A percentile compares a stretch with the other conserved stretches of the same genome.
These are phyloP conservation scores for Ziziphus jujuba DNA, from an alignment of 306 rosid species.

Conservation along the genomic window DNA sequence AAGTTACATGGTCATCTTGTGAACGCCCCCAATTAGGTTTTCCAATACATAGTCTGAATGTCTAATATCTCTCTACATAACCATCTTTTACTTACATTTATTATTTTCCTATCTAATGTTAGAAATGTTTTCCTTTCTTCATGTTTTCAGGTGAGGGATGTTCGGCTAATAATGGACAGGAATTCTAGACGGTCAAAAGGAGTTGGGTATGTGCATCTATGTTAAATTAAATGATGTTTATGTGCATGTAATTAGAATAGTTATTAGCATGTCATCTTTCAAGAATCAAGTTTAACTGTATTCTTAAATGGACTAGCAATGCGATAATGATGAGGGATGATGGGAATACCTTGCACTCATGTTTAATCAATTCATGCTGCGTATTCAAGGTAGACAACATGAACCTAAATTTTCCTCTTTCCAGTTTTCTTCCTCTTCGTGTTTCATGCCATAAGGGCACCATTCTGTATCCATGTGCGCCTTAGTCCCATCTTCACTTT, in stretches of 20 bases:
- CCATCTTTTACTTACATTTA: not conserved
- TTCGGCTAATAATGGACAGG: constrained; percentile 98
- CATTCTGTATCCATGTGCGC: constrained; percentile 40
- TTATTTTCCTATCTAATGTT: constrained; percentile 11
- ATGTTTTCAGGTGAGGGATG: constrained; percentile 87
- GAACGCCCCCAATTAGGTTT: constrained; percentile 28
- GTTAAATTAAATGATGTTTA: constrained; percentile 18
- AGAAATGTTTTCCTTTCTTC: not conserved
- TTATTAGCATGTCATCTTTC: constrained; percentile 49
- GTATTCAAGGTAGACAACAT: constrained; percentile 83
- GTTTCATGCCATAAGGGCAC: constrained; percentile 41
- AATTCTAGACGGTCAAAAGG: constrained; percentile 98
- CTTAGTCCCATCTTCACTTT: constrained; percentile 28
- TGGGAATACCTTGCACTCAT: constrained; percentile 97
- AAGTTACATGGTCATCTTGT: constrained; percentile 29
- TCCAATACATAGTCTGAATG: constrained; percentile 24
- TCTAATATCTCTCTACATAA: constrained; percentile 14
- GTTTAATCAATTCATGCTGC: constrained; percentile 99
- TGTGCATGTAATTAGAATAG: constrained; percentile 43
- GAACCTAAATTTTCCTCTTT: constrained; percentile 61
- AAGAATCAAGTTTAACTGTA: constrained; percentile 85
- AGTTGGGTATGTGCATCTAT: constrained; percentile 84
- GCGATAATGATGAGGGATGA: constrained; percentile 98
- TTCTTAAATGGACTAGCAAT: constrained; percentile 98
- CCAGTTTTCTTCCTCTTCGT: constrained; percentile 49